Evolutionary conservation across 129 eudicot genomes (phyloP).

Genomic region (Rutidosis leptorrhynchoides): DNA sequence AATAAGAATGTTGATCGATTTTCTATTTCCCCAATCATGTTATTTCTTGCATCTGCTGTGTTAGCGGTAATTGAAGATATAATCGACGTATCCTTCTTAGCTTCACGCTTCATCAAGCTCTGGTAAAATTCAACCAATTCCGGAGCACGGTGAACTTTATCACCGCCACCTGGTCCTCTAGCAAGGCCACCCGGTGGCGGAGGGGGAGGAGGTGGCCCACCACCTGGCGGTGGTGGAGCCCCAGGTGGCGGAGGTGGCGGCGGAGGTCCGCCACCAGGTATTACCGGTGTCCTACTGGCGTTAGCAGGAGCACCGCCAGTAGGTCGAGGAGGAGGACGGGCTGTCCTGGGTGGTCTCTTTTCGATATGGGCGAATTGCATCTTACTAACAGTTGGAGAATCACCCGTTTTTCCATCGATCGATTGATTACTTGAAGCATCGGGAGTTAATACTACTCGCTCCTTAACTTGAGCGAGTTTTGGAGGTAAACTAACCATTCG

Average conservation of each 20-base stretch:
- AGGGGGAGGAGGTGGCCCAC: constrained; percentile 66
- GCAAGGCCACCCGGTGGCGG: constrained; percentile 82
- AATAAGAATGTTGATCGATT: constrained; percentile 94
- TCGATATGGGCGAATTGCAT: constrained; percentile 74
- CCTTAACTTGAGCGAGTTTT: constrained; percentile 79
- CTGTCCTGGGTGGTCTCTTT: constrained; percentile 80
- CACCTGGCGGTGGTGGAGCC: constrained; percentile 79
- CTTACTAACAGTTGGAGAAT: constrained; percentile 58
- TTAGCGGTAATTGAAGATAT: constrained; percentile 52
- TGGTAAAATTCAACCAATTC: constrained; percentile 96
- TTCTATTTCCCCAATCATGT: constrained; percentile 98
- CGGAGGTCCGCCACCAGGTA: constrained; percentile 70
- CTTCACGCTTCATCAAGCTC: constrained; percentile 92
- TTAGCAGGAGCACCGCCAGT: constrained; percentile 44
- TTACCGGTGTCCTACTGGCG: constrained; percentile 23
- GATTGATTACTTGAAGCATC: constrained; percentile 49
- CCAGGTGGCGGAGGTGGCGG: constrained; percentile 95
- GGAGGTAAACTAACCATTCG: constrained; percentile 67
- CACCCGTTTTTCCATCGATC: constrained; percentile 29
- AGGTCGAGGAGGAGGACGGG: constrained; percentile 88
- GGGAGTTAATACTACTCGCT: constrained; percentile 44
- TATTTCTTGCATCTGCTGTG: constrained; percentile 79
- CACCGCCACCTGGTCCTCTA: constrained; percentile 63
- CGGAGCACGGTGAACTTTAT: constrained; percentile 96
- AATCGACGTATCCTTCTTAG: constrained; percentile 76